Percentiles rank a stretch among this genome's conserved stretches.
Evolutionary conservation across 805 yeast genomes (phyloP).

Genomic region (Pichia cabralensis): DNA sequence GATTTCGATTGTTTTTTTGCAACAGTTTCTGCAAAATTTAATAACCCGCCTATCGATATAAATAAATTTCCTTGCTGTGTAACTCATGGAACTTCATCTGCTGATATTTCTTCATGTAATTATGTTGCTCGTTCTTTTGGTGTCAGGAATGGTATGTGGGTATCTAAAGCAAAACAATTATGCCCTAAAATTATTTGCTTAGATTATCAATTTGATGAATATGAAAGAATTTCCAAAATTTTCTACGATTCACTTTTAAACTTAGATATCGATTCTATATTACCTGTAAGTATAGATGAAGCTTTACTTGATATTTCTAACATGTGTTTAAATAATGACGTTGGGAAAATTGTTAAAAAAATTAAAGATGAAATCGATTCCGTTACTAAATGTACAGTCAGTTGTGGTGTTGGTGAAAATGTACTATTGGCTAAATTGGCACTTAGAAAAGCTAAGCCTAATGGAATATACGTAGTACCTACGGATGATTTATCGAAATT

Average conservation of each 20-base stretch:
- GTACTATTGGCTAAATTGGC: conserved; percentile 73
- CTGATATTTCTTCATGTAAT: conserved; percentile 90
- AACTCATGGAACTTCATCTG: conserved; percentile 46
- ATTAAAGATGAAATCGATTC: conserved; percentile 33
- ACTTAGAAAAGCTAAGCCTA: conserved; percentile 67
- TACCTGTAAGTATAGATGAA: conserved; percentile 90
- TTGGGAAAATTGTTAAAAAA: conserved; percentile 22
- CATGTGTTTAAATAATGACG: conserved; percentile 11
- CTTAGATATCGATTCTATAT: conserved; percentile 38
- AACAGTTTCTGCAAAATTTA: conserved; percentile 58
- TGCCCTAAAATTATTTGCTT: conserved; percentile 57
- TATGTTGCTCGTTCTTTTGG: conserved; percentile 78
- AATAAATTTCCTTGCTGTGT: conserved; percentile 47
- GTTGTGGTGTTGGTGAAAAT: conserved; percentile 70
- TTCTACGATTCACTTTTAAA: conserved; percentile 53
- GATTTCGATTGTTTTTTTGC: conserved; percentile 96
- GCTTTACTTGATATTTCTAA: conserved; percentile 60
- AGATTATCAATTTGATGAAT: conserved; percentile 65
- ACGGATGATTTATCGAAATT: conserved; percentile 15
- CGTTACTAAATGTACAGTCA: conserved; percentile 54
- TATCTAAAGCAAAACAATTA: conserved; percentile 46
- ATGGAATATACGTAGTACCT: conserved; percentile 41
- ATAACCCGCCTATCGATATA: conserved; percentile 41
- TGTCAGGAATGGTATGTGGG: conserved; percentile 86
- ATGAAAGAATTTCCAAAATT: conserved; percentile 52